Base-by-base conservation (phyloP, 164 flowering plant species). In the Vitis amurensis region DNA sequence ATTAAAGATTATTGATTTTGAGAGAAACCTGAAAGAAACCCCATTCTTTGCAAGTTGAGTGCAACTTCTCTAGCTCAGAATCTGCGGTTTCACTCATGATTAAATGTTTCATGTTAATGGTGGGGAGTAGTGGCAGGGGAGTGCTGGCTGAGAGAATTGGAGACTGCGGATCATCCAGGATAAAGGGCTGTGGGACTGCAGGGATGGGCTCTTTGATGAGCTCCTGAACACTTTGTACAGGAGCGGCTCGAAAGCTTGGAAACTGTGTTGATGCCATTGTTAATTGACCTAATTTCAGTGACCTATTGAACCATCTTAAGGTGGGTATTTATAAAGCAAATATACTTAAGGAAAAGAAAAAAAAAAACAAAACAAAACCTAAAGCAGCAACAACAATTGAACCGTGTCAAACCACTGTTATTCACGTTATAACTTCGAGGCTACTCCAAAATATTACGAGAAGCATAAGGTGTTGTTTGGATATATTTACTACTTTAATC, bases 21-120 rank as follows among this genome's bases (percentile, higher is more conserved):
- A 19, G 62, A 4, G 4, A 27, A 63, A 81, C 87, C 87, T 84
- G 84, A 49, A 82, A 82, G 80, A 84, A 11, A 11, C 87, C 87
- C 85, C 82, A 84, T 27, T 84, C 78, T 68, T 74, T 67, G 81
- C 87, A 84, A 14, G 78, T 67, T 13, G 66, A 68, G 71, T 84
- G 79, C 71, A 84, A 69, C 73, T 73, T 80, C 48, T 78, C 31
- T 1, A 84, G 73, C 63, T 81, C 83, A 44, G 30, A n/a, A 44
- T 49, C 61, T 6, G 48, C 23, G 12, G 53, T 5, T 17, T 78
- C 69, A 6, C 19, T 37, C 3, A 29, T n/a, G 11, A 71, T 4
- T 63, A 80, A 53, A 1, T 19, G 53, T 8, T 67, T 31, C 68
- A 80, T 29, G 70, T 77, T 74, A 16, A 77, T 66, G 58, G 59